Percentiles rank a stretch among this genome's conserved stretches.
These are phyloP conservation scores for Xylaria sp. DNA, from an alignment of 2,329 filamentous ascomycete genomes.

Conservation along the genomic window DNA sequence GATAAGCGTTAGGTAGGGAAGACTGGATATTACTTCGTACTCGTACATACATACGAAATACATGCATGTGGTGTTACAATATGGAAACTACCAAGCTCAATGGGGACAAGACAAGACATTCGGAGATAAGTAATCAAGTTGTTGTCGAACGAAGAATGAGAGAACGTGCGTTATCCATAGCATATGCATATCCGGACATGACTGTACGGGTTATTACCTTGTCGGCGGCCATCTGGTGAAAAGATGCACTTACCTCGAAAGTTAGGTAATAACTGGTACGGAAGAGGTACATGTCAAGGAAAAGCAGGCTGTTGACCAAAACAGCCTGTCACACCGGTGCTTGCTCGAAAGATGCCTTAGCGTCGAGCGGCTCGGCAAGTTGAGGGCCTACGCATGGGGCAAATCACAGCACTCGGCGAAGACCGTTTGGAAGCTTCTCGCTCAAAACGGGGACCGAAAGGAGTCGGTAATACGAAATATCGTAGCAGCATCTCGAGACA, in stretches of 20 bases:
- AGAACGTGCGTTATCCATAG: too few relatives aligned
- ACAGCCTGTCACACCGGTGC: neutral
- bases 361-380: neutral
- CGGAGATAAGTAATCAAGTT: too few relatives aligned
- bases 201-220: too few relatives aligned
- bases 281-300: neutral
- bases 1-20: neutral
- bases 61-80: neutral
- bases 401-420: slow-evolving; percentile 5
- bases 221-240: too few relatives aligned
- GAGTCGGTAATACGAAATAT: neutral
- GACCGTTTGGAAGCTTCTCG: slow-evolving; percentile 1
- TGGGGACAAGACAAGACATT: too few relatives aligned
- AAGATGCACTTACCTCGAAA: too few relatives aligned
- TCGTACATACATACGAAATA: too few relatives aligned
- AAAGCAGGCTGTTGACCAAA: neutral
- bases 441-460: slow-evolving; percentile 4
- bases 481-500: neutral
- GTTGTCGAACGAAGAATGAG: too few relatives aligned
- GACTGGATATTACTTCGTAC: neutral
- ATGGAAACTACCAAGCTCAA: too few relatives aligned
- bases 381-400: neutral
- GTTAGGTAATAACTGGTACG: too few relatives aligned
- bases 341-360: neutral
- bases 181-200: too few relatives aligned